Base-by-base conservation (phyloP, 1,139 yeast species). In the Pichia sp. region DNA sequence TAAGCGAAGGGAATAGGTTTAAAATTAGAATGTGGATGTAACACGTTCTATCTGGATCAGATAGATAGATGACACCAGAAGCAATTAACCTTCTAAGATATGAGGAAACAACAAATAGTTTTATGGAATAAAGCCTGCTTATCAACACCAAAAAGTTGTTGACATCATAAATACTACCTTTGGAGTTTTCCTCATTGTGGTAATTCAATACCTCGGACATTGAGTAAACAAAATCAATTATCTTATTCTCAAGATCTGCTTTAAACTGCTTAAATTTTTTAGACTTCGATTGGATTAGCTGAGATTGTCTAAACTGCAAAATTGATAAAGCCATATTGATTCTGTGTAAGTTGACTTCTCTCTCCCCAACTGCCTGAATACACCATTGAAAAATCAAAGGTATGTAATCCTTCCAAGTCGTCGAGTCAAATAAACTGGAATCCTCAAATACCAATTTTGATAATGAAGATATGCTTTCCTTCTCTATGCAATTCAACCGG, bases 11-110 rank as follows among this genome's bases (percentile, higher is more conserved):
- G 16, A 85, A 67, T 58, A 82, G 82, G 59, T 75, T 73, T 38
- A 85, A 68, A 32, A 84, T 75, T 26, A 70, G 61, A 38, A 82
- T 65, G 63, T 85, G 90, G 16, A 74, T 70, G 43, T 71, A 68
- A 11, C 74, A 77, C 59, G 66, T 69, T 59, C 57, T 67, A 58
- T 60, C 68, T 23, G 64, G 69, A 23, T 64, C 64, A 19, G 75
- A 70, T 7, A 79, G 66, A 66, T 86, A 89, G 51, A 90, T 79
- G 0, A 88, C 75, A 4, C 97, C 97, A 1, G 95, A 85, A 4
- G 97, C 90, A 52, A 90, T 90, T 41, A 90, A 72, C 60, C 85
- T 81, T 63, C 97, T 73, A 56, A 90, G 74, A 63, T 90, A 90
- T 0, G 88, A 79, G 0, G 92, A 83, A 2, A 86, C 78, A 1